Evolutionary conservation across 2,329 filamentous ascomycete genomes (phyloP).

Genomic region (Fonsecaea monophora): DNA sequence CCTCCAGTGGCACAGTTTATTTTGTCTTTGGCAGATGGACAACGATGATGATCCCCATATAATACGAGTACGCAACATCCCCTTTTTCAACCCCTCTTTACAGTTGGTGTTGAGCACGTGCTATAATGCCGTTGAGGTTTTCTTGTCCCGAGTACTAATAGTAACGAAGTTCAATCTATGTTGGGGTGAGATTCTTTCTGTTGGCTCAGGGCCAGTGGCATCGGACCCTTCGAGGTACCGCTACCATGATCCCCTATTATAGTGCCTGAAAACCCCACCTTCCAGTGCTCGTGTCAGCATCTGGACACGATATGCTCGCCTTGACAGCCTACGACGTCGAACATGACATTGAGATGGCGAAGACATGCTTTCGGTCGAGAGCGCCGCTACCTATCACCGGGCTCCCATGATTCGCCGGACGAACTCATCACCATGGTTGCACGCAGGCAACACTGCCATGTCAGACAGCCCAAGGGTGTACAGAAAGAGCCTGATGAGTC

Average conservation of each 20-base stretch:
- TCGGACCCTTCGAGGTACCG: background rate
- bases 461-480: background rate
- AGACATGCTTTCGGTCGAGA: background rate
- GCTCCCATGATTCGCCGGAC: background rate
- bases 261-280: background rate
- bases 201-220: too few relatives aligned
- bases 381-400: background rate
- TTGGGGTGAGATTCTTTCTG: too few relatives aligned
- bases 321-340: background rate
- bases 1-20: background rate
- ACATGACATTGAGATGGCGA: background rate
- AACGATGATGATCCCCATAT: background rate
- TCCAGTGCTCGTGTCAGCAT: background rate
- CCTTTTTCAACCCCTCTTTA: too few relatives aligned
- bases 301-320: background rate
- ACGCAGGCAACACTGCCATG: background rate
- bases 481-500: background rate
- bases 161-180: too few relatives aligned
- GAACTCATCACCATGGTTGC: background rate
- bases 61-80: too few relatives aligned
- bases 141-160: too few relatives aligned
- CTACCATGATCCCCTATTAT: background rate
- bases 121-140: too few relatives aligned
- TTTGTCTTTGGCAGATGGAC: background rate
- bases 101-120: too few relatives aligned